Evolutionary conservation across 306 rosid species (phyloP).

Genomic region (Fagus crenata): DNA sequence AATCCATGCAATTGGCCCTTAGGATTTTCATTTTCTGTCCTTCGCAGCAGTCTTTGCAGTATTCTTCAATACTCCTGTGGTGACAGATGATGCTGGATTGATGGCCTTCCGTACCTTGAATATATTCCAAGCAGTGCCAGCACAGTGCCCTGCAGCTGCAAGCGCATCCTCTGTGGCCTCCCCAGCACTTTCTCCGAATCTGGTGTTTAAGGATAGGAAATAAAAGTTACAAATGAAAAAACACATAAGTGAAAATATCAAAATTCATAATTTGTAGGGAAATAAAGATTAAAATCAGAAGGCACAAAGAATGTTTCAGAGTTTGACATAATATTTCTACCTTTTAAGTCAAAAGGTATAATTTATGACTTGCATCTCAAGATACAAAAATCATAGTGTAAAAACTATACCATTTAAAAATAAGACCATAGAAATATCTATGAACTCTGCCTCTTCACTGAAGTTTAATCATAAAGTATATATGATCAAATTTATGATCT

Average conservation of each 20-base stretch:
- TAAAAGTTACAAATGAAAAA: not conserved
- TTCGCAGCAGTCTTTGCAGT: constrained; percentile 58
- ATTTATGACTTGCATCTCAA: not conserved
- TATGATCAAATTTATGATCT: no score
- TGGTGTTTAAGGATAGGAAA: constrained; percentile 25
- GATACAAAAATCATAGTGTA: not conserved
- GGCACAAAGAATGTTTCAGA: not conserved
- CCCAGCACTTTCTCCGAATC: constrained; percentile 90
- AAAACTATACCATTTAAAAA: no score
- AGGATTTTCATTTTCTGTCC: constrained; percentile 18
- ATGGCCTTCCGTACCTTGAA: constrained; percentile 76
- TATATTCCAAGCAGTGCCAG: constrained; percentile 81
- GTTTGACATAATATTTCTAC: not conserved
- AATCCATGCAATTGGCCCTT: not conserved
- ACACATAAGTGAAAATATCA: not conserved
- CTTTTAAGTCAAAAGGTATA: not conserved
- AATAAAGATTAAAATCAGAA: not conserved
- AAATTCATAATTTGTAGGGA: not conserved
- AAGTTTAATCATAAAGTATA: no score
- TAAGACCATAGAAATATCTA: no score
- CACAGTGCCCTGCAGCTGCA: constrained; percentile 79
- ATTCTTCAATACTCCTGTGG: constrained; percentile 56
- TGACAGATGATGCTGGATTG: constrained; percentile 72
- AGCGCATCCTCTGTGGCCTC: constrained; percentile 73
- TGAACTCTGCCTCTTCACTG: no score